Base-by-base conservation (phyloP, 495 filamentous ascomycete genomes). In the Penicillium silybi region DNA sequence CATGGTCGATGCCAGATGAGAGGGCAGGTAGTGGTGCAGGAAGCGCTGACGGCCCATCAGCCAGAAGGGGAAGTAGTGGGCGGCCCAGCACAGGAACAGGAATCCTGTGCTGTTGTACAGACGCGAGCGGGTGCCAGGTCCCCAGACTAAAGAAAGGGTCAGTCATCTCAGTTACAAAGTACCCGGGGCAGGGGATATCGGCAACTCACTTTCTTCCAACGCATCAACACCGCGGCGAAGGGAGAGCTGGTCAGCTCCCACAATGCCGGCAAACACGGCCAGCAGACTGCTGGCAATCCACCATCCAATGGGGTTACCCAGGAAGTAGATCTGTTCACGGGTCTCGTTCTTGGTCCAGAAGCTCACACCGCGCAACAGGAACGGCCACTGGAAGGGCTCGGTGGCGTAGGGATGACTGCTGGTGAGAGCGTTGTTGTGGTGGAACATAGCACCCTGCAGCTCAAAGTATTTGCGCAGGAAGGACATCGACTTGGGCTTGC, bases 321-420 rank as follows among this genome's bases (percentile, higher is more conserved):
- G 72, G 80, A 98, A 98, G 73, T 98, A 98, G 61, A 98, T 98
- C 72, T 98, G 93, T 71, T 93, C 87, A 25, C 88, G 83, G 9
- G 92, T 97, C 41, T 96, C 90, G 67, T 92, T 93, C 67, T 98
- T 87, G 9, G 93, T 98, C 93, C 93, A 98, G 85, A 98, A 98
- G 67, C 90, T 96, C 53, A 98, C 95, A 62, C 93, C 93, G 11
- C 95, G 85, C 34, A 98, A 77, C 54, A 98, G 78, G 83, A 97
- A 97, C 1, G 93, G 93, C 93, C 93, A 98, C 61, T 93, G 87
- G 73, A 92, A 89, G n/a, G 93, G 93, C 63, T 89, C 85, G 56
- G 87, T 93, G 22, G 93, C 84, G 63, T 98, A 98, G 1, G 93
- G 93, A 67, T 98, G 93, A 63, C 89, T 95, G 72, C 88, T 92